These are phyloP conservation scores for Nitzschia sp. DNA, from an alignment of 108 stramenopile species.

Conservation along the genomic window DNA sequence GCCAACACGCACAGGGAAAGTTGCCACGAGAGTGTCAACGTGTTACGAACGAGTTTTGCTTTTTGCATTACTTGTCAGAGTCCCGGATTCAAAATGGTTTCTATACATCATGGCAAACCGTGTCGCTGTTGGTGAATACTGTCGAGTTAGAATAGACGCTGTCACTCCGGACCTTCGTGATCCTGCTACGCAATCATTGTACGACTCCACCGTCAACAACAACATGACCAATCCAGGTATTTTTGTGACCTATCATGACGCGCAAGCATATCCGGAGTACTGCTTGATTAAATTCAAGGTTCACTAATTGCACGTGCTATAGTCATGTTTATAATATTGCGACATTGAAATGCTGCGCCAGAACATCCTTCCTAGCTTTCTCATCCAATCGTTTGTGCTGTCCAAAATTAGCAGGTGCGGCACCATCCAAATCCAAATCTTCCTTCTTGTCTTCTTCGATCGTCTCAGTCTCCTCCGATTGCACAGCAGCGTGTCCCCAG, in stretches of 20 bases:
- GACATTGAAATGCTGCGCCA: conserved; percentile 39
- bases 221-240: conserved; percentile 4
- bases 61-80: too few species aligned
- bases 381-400: conserved; percentile 30
- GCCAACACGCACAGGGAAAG: too few species aligned
- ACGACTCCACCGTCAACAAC: conserved; percentile 20
- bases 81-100: not conserved
- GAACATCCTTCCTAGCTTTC: conserved; percentile 23
- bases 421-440: not conserved
- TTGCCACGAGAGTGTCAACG: too few species aligned
- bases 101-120: not conserved
- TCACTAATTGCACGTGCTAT: too few species aligned
- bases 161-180: not conserved
- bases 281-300: too few species aligned
- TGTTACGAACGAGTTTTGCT: too few species aligned
- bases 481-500: conserved; percentile 60
- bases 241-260: conserved; percentile 33
- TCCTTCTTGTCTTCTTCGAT: conserved; percentile 12
- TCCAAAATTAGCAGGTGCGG: conserved; percentile 18
- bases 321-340: conserved; percentile 3
- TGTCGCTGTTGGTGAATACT: not conserved
- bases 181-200: not conserved
- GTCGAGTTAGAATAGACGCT: not conserved
- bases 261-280: conserved; percentile 30
- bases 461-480: conserved; percentile 8